A percentile compares a stretch with the other conserved stretches of the same genome.
Evolutionary conservation across 805 yeast species (phyloP).

Genomic region (Pichia ethanolica): DNA sequence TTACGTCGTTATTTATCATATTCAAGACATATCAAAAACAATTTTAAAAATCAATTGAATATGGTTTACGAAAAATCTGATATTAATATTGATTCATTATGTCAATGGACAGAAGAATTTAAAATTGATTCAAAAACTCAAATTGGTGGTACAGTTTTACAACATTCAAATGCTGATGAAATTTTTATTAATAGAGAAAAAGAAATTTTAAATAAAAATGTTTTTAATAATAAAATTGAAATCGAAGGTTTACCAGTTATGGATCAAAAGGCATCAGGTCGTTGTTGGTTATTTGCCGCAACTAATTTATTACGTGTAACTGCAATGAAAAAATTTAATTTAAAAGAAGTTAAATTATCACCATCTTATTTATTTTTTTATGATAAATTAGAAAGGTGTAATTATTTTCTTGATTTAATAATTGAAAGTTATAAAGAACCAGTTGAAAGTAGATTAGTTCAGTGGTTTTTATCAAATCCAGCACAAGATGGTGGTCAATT

Average conservation of each 20-base stretch:
- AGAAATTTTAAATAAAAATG: constrained; percentile 27
- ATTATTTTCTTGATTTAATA: constrained; percentile 70
- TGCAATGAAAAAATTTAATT: constrained; percentile 52
- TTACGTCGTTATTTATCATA: neutral
- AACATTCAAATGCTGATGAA: constrained; percentile 31
- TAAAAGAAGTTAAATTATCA: constrained; percentile 65
- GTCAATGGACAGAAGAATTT: constrained; percentile 24
- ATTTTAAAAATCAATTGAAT: neutral
- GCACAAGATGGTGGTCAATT: constrained; percentile 84
- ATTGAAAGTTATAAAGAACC: constrained; percentile 60
- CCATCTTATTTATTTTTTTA: constrained; percentile 77
- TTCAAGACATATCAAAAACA: neutral
- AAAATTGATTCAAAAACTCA: constrained; percentile 22
- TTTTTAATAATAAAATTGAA: constrained; percentile 37
- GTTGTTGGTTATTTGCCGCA: constrained; percentile 88
- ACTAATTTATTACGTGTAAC: constrained; percentile 63
- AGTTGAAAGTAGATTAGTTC: constrained; percentile 64
- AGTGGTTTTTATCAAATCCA: constrained; percentile 57
- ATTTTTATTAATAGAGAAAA: constrained; percentile 32
- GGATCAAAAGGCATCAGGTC: constrained; percentile 68
- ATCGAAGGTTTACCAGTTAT: constrained; percentile 58
- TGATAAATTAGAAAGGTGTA: constrained; percentile 81
- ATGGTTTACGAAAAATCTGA: neutral
- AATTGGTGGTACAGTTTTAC: constrained; percentile 27
- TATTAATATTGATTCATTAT: constrained; percentile 9